Percentiles rank a stretch among this genome's conserved stretches.
These are phyloP conservation scores for Blastobotrys capitulatus DNA, from an alignment of 1,139 yeast species.

Conservation along the genomic window DNA sequence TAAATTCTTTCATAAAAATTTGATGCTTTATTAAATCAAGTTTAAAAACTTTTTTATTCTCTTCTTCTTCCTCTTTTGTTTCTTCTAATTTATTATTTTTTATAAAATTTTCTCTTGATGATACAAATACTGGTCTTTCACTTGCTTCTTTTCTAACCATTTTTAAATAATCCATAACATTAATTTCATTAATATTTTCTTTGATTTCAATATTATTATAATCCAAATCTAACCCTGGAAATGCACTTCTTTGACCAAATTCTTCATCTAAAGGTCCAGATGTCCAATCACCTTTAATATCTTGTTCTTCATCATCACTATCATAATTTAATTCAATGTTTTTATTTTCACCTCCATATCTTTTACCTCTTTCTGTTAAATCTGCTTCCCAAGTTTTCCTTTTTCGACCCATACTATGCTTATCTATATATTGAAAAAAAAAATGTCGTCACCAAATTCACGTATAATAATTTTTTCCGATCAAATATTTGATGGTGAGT, in stretches of 20 bases:
- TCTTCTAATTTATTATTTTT: neutral
- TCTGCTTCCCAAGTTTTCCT: neutral
- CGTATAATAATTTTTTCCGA: no score
- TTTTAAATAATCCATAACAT: conserved; percentile 22
- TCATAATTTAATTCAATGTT: conserved; percentile 11
- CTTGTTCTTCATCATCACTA: conserved; percentile 2
- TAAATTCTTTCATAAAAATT: conserved; percentile 15
- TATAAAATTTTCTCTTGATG: conserved; percentile 11
- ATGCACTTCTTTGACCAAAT: conserved; percentile 41
- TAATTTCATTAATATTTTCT: conserved; percentile 8
- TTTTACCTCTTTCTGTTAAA: neutral
- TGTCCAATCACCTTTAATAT: conserved; percentile 7
- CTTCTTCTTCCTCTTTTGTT: neutral
- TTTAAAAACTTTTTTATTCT: conserved; percentile 1
- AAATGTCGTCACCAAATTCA: no score
- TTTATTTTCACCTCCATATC: conserved; percentile 7
- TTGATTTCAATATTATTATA: conserved; percentile 10
- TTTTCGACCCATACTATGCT: conserved; percentile 1
- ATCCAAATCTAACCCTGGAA: conserved; percentile 29
- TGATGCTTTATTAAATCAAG: conserved; percentile 16
- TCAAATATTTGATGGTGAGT: neutral
- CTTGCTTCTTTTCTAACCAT: conserved; percentile 24
- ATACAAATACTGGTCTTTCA: conserved; percentile 17
- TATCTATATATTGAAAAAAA: neutral
- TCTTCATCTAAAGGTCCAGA: conserved; percentile 33